Evolutionary conservation across 2,329 filamentous ascomycete genomes (phyloP), one percentile per base, ranked within the genome.

Genomic region (Phyllosticta citribraziliensis): DNA sequence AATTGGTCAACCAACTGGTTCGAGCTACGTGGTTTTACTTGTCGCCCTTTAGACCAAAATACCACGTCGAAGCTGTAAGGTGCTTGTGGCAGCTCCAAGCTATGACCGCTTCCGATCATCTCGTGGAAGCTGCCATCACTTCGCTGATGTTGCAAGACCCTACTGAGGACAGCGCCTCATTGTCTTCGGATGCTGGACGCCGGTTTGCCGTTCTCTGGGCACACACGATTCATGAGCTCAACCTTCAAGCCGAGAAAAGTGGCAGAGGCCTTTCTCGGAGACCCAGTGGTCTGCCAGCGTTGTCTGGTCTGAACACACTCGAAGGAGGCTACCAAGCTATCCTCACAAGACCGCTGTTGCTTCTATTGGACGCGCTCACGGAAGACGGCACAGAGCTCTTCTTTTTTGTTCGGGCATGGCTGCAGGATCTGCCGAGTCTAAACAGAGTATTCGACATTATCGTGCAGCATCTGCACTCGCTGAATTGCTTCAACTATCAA

Each of bases 51-150:
- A 86, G 87, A 64, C 91, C 92, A 0, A 96, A 96, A 70, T 95
- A 93, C 66, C 94, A 97, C 69, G 92, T 99, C 33, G 95, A 99
- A 75, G 87, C 91, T 19, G 89, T 95, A 9, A 85, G 89, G 62
- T 88, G 86, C 66, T 77, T 99, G 50, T 96, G 94, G 89, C 85
- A 91, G 65, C 77, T 99, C 57, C 91, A 97, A 67, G 83, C 85
- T 0, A 81, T 96, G 12, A 83, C 87, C 1, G 76, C 81, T 50
- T 76, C 81, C 1, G 86, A 86, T 66, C 85, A 88, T 57, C 84
- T 91, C 54, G 86, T 96, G 4, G 92, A 96, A 72, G 90, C 89
- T 24, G 84, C 89, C 0, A 84, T 96, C 24, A 80, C 82, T 25
- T 75, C 92, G 2, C 86, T 96, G 74, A 79, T 89, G 35, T 64